These are phyloP conservation scores for Globisporangium viniferum DNA, from an alignment of 352 stramenopile species.

Conservation along the genomic window DNA sequence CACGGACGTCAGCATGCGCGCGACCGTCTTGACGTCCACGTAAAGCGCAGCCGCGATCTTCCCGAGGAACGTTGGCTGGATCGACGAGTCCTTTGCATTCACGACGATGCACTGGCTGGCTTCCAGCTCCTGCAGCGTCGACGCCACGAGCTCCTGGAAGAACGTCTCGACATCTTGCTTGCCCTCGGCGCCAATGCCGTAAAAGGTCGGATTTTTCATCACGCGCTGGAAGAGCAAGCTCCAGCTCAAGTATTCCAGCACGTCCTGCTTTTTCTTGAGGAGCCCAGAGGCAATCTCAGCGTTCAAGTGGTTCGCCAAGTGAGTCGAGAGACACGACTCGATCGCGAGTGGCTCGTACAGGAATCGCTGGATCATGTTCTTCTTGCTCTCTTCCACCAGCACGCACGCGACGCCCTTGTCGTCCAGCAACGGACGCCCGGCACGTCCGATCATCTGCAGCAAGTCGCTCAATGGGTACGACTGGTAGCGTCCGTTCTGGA, in stretches of 20 bases:
- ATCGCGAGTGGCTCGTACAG: constrained; percentile 97
- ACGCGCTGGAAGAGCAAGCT: constrained; percentile 97
- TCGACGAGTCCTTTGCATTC: constrained; percentile 25
- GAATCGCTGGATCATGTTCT: constrained; percentile 98
- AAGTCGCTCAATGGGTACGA: constrained; percentile 98
- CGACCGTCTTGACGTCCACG: constrained; percentile 89
- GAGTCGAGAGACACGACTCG: constrained; percentile 91
- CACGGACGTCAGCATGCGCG: constrained; percentile 57
- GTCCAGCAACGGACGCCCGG: constrained; percentile 95
- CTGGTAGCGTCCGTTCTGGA: constrained; percentile 92
- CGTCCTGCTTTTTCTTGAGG: constrained; percentile 85
- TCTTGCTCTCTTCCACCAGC: constrained; percentile 97
- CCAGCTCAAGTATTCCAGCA: constrained; percentile 96
- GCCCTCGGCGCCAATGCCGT: constrained; percentile 77
- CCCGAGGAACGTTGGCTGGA: constrained; percentile 87
- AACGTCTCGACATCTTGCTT: constrained; percentile 50
- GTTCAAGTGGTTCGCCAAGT: constrained; percentile 95
- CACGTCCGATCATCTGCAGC: constrained; percentile 99
- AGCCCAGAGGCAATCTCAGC: constrained; percentile 94
- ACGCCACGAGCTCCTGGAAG: constrained; percentile 80
- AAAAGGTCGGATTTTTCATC: constrained; percentile 95
- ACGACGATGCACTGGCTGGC: constrained; percentile 84
- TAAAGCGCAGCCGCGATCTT: constrained; percentile 96
- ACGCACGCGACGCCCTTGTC: constrained; percentile 95
- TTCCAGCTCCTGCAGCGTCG: constrained; percentile 80